Evolutionary conservation across 768 basidiomycete species (phyloP).

Genomic region (Termitomyces sp.): DNA sequence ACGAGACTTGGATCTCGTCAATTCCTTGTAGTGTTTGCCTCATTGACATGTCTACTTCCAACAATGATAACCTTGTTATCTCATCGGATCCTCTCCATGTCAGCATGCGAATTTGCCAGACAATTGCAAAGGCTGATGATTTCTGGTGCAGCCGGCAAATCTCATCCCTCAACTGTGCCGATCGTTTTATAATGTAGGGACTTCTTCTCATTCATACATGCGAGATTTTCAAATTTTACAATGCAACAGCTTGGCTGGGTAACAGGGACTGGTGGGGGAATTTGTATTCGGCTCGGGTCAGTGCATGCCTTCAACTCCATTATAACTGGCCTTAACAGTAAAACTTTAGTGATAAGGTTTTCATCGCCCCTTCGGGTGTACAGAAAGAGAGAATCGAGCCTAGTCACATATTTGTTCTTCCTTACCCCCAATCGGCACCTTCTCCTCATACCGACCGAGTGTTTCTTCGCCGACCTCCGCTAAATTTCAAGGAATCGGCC

Average conservation of each 20-base stretch:
- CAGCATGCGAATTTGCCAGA: conserved; percentile 14
- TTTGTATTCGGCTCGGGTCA: conserved; percentile 66
- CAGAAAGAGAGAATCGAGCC: conserved; percentile 87
- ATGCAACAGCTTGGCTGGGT: conserved; percentile 72
- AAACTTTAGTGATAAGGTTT: conserved; percentile 59
- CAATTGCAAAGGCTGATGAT: background rate
- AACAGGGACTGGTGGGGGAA: conserved; percentile 83
- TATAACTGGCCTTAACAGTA: background rate
- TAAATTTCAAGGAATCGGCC: conserved; percentile 75
- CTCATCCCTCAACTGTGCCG: conserved; percentile 82
- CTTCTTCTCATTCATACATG: background rate
- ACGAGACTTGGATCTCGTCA: background rate
- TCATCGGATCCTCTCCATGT: conserved; percentile 64
- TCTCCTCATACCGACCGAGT: conserved; percentile 64
- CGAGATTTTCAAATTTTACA: conserved; percentile 3
- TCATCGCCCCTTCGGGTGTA: conserved; percentile 84
- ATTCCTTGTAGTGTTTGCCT: background rate
- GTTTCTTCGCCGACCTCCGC: conserved; percentile 70
- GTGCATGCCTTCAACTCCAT: conserved; percentile 12
- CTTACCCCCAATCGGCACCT: conserved; percentile 59
- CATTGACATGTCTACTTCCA: conserved; percentile 16
- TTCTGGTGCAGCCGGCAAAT: conserved; percentile 68
- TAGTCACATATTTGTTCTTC: conserved; percentile 82
- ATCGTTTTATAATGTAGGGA: conserved; percentile 61
- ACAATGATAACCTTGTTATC: conserved; percentile 45